Percentiles rank a stretch among this genome's conserved stretches.
Evolutionary conservation across 2,329 filamentous ascomycete genomes (phyloP).

Genomic region (Microdochium paspali): DNA sequence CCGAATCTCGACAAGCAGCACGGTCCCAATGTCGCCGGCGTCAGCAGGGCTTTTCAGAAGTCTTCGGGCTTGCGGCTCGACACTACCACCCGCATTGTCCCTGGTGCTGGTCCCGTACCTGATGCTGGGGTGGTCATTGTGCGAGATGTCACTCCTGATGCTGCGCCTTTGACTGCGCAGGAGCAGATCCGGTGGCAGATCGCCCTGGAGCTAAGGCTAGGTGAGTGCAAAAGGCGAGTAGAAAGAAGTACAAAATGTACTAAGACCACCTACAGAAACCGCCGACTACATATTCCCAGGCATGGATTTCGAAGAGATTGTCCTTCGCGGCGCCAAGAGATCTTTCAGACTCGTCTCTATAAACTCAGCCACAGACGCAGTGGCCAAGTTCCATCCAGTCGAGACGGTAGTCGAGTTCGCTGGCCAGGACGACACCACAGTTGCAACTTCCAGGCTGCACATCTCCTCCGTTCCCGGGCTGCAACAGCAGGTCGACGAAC

Average conservation of each 20-base stretch:
- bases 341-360: slow-evolving; percentile 53
- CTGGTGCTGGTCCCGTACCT: slow-evolving; percentile 43
- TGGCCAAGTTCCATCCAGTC: slow-evolving; percentile 32
- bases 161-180: slow-evolving; percentile 15
- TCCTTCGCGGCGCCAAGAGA: slow-evolving; percentile 44
- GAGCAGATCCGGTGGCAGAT: slow-evolving; percentile 20
- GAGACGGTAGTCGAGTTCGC: slow-evolving; percentile 27
- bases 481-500: slow-evolving; percentile 47
- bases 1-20: slow-evolving; percentile 48
- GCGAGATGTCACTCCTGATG: slow-evolving; percentile 41
- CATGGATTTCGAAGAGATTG: slow-evolving; percentile 58
- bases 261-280: slow-evolving; percentile 30
- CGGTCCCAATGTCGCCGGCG: slow-evolving; percentile 58
- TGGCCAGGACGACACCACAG: slow-evolving; percentile 16
- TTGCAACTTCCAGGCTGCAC: slow-evolving; percentile 24
- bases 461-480: slow-evolving; percentile 59
- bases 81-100: slow-evolving; percentile 51
- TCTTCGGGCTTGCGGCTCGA: slow-evolving; percentile 63
- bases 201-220: slow-evolving; percentile 16
- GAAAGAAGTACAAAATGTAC: background rate
- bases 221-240: slow-evolving; percentile 8
- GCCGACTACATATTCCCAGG: slow-evolving; percentile 63
- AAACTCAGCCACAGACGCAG: slow-evolving; percentile 32
- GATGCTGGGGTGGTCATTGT: slow-evolving; percentile 51
- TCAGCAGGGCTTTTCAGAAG: slow-evolving; percentile 65